Evolutionary conservation across 352 stramenopile genomes (phyloP).

Genomic region (Phytophthora sansomeana): DNA sequence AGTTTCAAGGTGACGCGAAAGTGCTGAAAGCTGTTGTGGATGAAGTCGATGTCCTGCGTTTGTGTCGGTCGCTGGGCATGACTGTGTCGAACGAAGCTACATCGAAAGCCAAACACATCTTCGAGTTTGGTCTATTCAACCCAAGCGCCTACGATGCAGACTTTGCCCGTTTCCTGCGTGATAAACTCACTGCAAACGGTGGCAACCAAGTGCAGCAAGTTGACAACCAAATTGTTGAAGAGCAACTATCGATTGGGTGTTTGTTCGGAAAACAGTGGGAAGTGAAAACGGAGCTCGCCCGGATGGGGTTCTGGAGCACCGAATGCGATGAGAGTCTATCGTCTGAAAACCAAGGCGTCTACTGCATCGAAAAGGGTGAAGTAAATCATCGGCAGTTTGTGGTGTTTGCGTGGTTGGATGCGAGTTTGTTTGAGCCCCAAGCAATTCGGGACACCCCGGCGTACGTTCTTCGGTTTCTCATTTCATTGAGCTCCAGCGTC

Average conservation of each 20-base stretch:
- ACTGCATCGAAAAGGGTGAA: slow-evolving; percentile 32
- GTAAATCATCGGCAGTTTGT: slow-evolving; percentile 32
- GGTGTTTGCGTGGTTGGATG: slow-evolving; percentile 63
- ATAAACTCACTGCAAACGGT: slow-evolving; percentile 32
- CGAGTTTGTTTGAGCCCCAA: slow-evolving; percentile 41
- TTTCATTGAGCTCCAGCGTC: slow-evolving; percentile 30
- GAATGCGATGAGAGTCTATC: slow-evolving; percentile 38
- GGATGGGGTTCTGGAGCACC: slow-evolving; percentile 44
- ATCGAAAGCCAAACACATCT: slow-evolving; percentile 33
- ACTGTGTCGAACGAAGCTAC: slow-evolving; percentile 30
- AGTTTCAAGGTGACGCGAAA: slow-evolving; percentile 62
- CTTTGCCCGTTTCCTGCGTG: slow-evolving; percentile 61
- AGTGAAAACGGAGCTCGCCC: slow-evolving; percentile 50
- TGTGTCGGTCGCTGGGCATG: slow-evolving; percentile 61
- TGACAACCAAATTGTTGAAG: neutral
- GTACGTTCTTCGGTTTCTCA: slow-evolving; percentile 65
- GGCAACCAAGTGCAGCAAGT: neutral
- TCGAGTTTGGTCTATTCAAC: slow-evolving; percentile 54
- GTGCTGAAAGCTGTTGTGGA: slow-evolving; percentile 73
- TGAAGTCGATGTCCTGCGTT: slow-evolving; percentile 68
- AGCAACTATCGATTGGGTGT: slow-evolving; percentile 43
- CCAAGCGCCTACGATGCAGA: slow-evolving; percentile 65
- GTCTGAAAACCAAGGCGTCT: slow-evolving; percentile 59
- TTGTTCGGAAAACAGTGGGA: slow-evolving; percentile 68
- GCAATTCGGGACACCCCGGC: slow-evolving; percentile 57